A percentile compares a stretch with the other conserved stretches of the same genome.
Conservation (phyloP, 202 grass and related monocot genomes). For the Carex arenaria region DNA sequence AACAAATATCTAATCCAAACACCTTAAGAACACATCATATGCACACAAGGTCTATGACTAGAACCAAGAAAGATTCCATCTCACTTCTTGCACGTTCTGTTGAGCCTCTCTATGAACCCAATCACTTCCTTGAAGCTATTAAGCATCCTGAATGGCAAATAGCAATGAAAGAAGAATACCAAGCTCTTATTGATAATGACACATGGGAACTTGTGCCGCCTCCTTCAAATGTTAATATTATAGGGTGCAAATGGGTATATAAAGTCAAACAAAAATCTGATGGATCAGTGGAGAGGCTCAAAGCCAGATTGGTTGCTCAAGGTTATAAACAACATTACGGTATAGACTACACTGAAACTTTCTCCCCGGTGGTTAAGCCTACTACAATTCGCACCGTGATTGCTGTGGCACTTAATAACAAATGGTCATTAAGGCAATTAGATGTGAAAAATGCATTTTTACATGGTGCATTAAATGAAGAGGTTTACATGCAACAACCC, state of each 20-base stretch:
- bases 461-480: neutral
- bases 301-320: conserved; percentile 6
- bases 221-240: neutral
- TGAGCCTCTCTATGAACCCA: neutral
- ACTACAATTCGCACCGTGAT: neutral
- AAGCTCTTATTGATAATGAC: neutral
- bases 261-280: neutral
- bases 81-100: neutral
- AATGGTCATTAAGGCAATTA: neutral
- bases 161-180: neutral
- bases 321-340: neutral
- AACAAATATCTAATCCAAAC: no score
- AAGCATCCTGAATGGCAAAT: neutral
- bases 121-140: neutral
- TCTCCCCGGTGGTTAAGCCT: neutral
- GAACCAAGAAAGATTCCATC: neutral
- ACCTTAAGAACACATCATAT: neutral
- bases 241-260: conserved; percentile 19
- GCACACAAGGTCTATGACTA: neutral
- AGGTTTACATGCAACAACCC: neutral
- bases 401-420: neutral
- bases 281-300: neutral
- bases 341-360: neutral
- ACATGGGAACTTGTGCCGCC: neutral
- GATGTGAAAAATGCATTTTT: neutral